Evolutionary conservation across 139 green algal genomes (phyloP).

Genomic region (Pseudopediastrum boryanum): DNA sequence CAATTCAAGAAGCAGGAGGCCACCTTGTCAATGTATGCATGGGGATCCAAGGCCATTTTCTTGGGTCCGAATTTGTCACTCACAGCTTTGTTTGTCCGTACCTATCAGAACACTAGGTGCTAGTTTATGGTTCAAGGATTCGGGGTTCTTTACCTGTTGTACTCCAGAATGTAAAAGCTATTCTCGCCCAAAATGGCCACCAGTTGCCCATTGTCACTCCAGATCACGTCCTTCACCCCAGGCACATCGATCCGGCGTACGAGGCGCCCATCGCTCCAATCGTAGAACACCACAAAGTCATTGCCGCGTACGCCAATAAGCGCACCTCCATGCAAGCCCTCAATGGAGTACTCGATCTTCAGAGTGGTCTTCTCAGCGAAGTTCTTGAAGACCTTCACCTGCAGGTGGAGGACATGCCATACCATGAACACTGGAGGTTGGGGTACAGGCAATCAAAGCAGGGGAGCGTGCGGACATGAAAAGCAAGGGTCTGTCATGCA

Average conservation of each 20-base stretch:
- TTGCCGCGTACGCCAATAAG: constrained; percentile 56
- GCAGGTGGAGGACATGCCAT: too few species aligned
- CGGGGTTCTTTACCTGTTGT: constrained; percentile 71
- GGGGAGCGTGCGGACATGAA: too few species aligned
- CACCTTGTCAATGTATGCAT: too few species aligned
- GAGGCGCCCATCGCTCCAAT: constrained; percentile 85
- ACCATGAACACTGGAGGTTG: too few species aligned
- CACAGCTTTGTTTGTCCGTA: too few species aligned
- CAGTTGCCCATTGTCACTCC: constrained; percentile 87
- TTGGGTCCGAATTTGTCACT: too few species aligned
- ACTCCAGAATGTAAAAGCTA: constrained; percentile 90
- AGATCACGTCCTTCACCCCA: constrained; percentile 74
- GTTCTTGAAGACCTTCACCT: constrained; percentile 75
- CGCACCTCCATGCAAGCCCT: constrained; percentile 90
- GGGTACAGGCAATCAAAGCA: too few species aligned
- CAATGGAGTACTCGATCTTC: constrained; percentile 76
- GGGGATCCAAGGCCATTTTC: too few species aligned
- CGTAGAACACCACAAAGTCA: constrained; percentile 98
- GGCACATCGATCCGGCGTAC: constrained; percentile 93
- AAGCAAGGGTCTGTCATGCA: too few species aligned
- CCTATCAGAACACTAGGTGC: too few species aligned
- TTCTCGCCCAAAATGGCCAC: constrained; percentile 84
- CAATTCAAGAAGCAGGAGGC: too few species aligned
- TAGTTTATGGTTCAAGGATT: too few species aligned
- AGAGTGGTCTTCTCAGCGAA: constrained; percentile 82